Evolutionary conservation across 2,329 filamentous ascomycete genomes (phyloP).

Genomic region (Niveomyces coronatus): DNA sequence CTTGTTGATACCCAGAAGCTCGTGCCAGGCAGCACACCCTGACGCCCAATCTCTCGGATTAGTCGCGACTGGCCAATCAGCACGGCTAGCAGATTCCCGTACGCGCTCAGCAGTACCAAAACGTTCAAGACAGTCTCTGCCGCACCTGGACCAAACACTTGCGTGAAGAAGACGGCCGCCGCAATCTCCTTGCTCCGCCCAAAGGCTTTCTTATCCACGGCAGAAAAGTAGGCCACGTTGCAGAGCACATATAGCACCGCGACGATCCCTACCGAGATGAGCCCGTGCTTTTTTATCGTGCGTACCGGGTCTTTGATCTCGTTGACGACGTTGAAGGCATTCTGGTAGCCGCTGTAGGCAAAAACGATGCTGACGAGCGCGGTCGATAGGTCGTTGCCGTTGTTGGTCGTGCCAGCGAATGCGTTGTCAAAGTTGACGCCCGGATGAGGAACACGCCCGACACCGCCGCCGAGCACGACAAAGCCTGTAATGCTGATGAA

Average conservation of each 20-base stretch:
- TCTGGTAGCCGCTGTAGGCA: conserved; percentile 46
- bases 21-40: conserved; percentile 51
- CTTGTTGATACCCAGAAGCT: conserved; percentile 51
- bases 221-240: conserved; percentile 52
- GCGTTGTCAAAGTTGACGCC: conserved; percentile 25
- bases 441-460: conserved; percentile 21
- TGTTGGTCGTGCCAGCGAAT: conserved; percentile 24
- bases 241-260: conserved; percentile 46
- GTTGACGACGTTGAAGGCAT: conserved; percentile 52
- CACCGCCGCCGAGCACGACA: conserved; percentile 41
- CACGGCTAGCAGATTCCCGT: conserved; percentile 48
- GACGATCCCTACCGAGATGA: conserved; percentile 39
- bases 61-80: conserved; percentile 44
- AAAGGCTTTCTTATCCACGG: conserved; percentile 45
- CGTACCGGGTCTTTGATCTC: conserved; percentile 51
- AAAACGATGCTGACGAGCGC: conserved; percentile 50
- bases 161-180: conserved; percentile 48
- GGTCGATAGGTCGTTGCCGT: conserved; percentile 27
- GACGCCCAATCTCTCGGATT: conserved; percentile 50
- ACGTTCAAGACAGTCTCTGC: conserved; percentile 46
- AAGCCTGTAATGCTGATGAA: conserved; percentile 52
- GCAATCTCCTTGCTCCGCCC: conserved; percentile 40
- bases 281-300: conserved; percentile 39
- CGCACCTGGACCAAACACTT: conserved; percentile 40
- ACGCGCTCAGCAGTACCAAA: conserved; percentile 45